phyloP scores from a whole-genome alignment of 192 early-diverging fungal species.

The Rhizophlyctis rosea region DNA sequence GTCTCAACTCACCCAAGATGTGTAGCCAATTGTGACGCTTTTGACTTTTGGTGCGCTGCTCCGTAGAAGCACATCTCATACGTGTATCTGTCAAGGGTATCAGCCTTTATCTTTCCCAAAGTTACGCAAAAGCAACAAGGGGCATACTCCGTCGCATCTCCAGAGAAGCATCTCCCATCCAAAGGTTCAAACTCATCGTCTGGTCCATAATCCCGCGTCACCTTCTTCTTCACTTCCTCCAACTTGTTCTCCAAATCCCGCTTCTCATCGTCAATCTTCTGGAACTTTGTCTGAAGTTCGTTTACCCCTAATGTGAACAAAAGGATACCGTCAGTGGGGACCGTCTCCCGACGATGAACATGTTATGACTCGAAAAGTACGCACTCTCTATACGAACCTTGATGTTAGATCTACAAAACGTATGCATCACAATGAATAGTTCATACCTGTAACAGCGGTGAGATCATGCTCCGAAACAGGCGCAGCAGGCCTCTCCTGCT shows the following conservation, averaged over 20 bases:
- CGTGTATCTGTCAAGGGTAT: constrained; percentile 38
- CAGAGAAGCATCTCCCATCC: constrained; percentile 64
- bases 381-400: neutral
- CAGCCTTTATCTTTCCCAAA: too few species aligned
- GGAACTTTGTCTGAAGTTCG: too few species aligned
- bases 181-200: constrained; percentile 67
- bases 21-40: constrained; percentile 52
- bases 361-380: too few species aligned
- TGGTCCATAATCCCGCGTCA: constrained; percentile 69
- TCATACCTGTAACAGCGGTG: neutral
- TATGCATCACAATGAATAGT: neutral
- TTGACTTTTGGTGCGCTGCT: constrained; percentile 72
- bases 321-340: neutral
- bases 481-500: constrained; percentile 1
- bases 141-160: constrained; percentile 67
- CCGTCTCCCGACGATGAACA: too few species aligned
- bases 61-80: constrained; percentile 84
- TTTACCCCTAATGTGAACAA: constrained; percentile 5
- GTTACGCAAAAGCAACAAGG: constrained; percentile 3
- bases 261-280: constrained; percentile 24
- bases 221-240: constrained; percentile 46
- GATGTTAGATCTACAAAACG: neutral
- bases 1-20: constrained; percentile 56
- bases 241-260: constrained; percentile 28
- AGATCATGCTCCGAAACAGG: too few species aligned